Conservation (phyloP, 2,329 filamentous ascomycete species). For the Sporothrix schenckii region DNA sequence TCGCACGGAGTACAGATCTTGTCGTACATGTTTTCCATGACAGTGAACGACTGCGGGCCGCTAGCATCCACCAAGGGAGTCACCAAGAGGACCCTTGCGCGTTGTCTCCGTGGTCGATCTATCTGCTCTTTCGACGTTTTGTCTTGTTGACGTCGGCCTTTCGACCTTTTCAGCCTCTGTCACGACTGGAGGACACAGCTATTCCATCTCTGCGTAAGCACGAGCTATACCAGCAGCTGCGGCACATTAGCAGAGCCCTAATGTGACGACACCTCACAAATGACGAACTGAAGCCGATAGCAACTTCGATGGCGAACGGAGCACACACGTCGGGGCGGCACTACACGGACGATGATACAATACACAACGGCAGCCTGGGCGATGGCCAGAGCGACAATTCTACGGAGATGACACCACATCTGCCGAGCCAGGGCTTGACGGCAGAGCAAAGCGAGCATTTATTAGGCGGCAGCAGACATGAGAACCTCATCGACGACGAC, state of each 20-base stretch:
- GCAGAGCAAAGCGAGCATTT: not conserved
- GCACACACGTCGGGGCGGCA: not conserved
- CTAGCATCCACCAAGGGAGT: slow-evolving; percentile 5
- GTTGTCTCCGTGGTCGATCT: not conserved
- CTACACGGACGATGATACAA: slow-evolving; percentile 7
- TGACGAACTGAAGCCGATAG: not conserved
- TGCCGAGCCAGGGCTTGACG: not conserved
- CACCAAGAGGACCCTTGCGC: slow-evolving; percentile 4
- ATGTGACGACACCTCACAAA: not conserved
- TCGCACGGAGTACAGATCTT: not conserved
- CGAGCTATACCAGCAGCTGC: not conserved
- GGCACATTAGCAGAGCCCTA: not conserved
- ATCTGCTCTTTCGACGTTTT: not conserved
- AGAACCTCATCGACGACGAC: not conserved
- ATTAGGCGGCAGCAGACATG: not conserved
- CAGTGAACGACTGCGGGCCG: not conserved
- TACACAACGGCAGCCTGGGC: not conserved
- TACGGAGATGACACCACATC: not conserved
- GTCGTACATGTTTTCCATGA: not conserved
- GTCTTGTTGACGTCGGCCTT: not conserved
- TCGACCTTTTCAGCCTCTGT: not conserved
- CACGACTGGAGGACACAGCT: not conserved
- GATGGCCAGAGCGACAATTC: not conserved
- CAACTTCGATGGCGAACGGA: slow-evolving; percentile 11
- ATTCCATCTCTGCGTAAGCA: not conserved